Evolutionary conservation across 768 basidiomycete genomes (phyloP).

Genomic region (Tulasnella sp.): DNA sequence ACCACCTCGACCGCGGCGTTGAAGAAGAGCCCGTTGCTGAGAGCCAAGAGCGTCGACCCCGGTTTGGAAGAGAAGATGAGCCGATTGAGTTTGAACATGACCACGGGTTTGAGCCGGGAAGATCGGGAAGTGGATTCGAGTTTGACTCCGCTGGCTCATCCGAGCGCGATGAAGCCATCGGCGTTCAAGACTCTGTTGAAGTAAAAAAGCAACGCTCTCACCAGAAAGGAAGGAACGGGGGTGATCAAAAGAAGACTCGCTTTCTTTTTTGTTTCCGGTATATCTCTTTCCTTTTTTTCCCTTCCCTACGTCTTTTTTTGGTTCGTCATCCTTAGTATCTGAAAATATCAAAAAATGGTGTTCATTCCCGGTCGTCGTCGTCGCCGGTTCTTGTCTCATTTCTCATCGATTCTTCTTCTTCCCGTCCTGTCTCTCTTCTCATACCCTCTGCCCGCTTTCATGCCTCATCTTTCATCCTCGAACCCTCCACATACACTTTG

Average conservation of each 20-base stretch:
- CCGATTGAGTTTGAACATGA: constrained; percentile 23
- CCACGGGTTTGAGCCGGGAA: constrained; percentile 4
- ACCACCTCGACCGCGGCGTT: background rate
- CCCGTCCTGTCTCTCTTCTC: background rate
- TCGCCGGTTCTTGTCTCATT: background rate
- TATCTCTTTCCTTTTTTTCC: background rate
- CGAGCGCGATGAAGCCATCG: constrained; percentile 7
- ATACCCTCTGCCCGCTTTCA: constrained; percentile 11
- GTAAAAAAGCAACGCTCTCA: background rate
- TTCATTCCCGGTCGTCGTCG: background rate
- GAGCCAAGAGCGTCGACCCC: constrained; percentile 16
- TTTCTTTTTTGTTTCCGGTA: background rate
- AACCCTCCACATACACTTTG: background rate
- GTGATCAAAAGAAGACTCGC: background rate
- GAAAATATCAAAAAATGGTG: background rate
- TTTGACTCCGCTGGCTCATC: constrained; percentile 7
- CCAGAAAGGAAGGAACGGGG: background rate
- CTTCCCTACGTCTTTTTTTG: background rate
- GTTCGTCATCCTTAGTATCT: background rate
- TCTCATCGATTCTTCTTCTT: constrained; percentile 8
- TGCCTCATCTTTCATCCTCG: constrained; percentile 7
- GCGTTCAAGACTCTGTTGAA: background rate
- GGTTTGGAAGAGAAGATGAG: constrained; percentile 32
- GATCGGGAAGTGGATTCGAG: background rate
- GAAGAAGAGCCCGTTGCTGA: constrained; percentile 4